phyloP scores from a whole-genome alignment of 768 basidiomycete genomes.

The Gymnopilus dilepis region DNA sequence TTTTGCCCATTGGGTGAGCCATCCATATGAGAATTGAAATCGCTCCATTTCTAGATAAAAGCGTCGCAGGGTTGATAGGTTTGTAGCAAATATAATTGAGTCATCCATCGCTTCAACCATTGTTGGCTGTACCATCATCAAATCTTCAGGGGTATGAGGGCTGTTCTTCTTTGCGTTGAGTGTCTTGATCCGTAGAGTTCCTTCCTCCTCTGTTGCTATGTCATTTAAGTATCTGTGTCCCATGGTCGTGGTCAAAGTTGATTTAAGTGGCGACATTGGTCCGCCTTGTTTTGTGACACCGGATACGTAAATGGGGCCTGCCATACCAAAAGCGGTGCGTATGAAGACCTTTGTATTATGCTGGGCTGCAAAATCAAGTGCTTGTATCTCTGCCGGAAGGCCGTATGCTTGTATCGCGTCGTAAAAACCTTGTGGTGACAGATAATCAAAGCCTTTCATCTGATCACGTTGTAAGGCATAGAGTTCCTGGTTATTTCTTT shows the following conservation, averaged over 20 bases:
- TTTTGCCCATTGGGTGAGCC: constrained; percentile 29
- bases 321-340: constrained; percentile 33
- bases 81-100: constrained; percentile 11
- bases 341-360: constrained; percentile 19
- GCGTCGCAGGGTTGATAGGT: constrained; percentile 1
- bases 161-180: no score
- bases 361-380: constrained; percentile 34
- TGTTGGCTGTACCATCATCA: background rate
- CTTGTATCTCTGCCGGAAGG: constrained; percentile 27
- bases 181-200: no score
- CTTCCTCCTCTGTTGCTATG: background rate
- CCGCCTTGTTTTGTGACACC: constrained; percentile 36
- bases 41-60: constrained; percentile 18
- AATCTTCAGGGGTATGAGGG: no score
- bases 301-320: constrained; percentile 27
- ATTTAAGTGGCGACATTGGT: constrained; percentile 12
- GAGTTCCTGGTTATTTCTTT: constrained; percentile 20
- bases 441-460: constrained; percentile 36
- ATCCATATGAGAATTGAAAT: constrained; percentile 32
- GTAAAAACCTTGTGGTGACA: constrained; percentile 36
- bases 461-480: constrained; percentile 34
- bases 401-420: constrained; percentile 35
- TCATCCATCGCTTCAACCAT: constrained; percentile 20
- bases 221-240: constrained; percentile 3
- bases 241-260: constrained; percentile 15